Percentiles rank a stretch among this genome's conserved stretches.
Conservation (phyloP, 2,329 filamentous ascomycete species). For the Fusarium chlamydosporum region DNA sequence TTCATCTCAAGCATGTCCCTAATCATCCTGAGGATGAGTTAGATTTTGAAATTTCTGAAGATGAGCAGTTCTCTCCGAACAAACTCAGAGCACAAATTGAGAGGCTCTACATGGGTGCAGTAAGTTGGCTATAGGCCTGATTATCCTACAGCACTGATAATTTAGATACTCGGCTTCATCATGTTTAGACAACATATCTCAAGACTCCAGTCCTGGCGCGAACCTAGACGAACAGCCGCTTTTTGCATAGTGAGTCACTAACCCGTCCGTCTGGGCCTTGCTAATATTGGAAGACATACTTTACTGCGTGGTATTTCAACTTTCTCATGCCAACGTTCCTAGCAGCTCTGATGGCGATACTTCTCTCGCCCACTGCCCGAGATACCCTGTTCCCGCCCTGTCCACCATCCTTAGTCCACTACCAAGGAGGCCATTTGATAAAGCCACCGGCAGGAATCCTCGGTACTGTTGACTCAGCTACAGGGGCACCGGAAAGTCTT, state of each 20-base stretch:
- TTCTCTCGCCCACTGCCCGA: conserved; percentile 73
- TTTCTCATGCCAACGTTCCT: conserved; percentile 72
- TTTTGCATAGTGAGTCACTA: conserved; percentile 22
- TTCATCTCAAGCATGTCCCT: conserved; percentile 20
- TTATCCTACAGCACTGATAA: no score
- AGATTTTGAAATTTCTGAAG: conserved; percentile 64
- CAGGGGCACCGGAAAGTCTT: conserved; percentile 82
- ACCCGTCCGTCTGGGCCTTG: conserved; percentile 57
- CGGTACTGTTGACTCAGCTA: conserved; percentile 79
- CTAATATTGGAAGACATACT: conserved; percentile 57
- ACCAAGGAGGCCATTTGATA: conserved; percentile 76
- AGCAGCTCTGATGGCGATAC: conserved; percentile 70
- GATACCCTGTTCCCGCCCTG: conserved; percentile 78
- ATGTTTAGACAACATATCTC: conserved; percentile 73
- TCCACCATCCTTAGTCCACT: conserved; percentile 77
- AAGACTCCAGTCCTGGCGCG: conserved; percentile 81
- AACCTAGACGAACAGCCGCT: conserved; percentile 71
- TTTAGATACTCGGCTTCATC: not conserved
- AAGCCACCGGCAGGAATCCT: conserved; percentile 80
- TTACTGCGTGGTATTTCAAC: conserved; percentile 76
- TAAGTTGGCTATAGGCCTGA: conserved; percentile 59
- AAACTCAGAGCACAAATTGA: conserved; percentile 83
- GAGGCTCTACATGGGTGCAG: conserved; percentile 81
- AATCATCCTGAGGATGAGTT: conserved; percentile 1
- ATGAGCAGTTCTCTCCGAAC: conserved; percentile 85